phyloP scores from a whole-genome alignment of 441 rosid species.

The Lepidium campestre region DNA sequence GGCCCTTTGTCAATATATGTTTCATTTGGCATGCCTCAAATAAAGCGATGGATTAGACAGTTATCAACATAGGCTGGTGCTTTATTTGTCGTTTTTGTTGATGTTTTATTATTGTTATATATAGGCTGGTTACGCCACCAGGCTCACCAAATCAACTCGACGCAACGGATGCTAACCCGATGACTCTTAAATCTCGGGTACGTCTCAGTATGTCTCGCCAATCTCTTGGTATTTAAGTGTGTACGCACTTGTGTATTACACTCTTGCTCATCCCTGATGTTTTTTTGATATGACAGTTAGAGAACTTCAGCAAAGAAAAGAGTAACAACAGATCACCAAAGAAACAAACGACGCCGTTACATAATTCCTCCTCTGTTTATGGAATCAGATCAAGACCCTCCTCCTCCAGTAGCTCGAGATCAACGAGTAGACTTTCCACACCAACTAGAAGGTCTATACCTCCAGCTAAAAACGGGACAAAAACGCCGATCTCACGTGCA shows the following conservation, averaged over 20 bases:
- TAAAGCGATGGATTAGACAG: neutral
- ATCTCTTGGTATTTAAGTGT: neutral
- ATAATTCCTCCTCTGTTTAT: neutral
- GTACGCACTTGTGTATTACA: neutral
- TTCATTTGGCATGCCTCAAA: neutral
- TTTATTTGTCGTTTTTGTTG: neutral
- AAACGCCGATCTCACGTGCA: conserved; percentile 36
- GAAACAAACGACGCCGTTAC: neutral
- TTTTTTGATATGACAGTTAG: conserved; percentile 44
- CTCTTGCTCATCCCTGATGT: neutral
- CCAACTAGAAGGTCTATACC: conserved; percentile 48
- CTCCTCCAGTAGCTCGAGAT: conserved; percentile 37
- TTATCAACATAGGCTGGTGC: neutral
- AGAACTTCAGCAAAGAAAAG: conserved; percentile 46
- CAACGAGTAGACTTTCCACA: conserved; percentile 28
- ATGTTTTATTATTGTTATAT: conserved; percentile 2
- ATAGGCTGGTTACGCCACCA: conserved; percentile 93
- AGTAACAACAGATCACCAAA: conserved; percentile 10
- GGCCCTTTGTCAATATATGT: neutral
- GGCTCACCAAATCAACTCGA: conserved; percentile 55
- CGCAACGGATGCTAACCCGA: conserved; percentile 38
- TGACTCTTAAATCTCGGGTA: conserved; percentile 54
- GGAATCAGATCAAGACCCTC: conserved; percentile 40
- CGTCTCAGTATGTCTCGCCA: conserved; percentile 2
- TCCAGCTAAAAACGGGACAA: conserved; percentile 40